Conservation (phyloP, 164 flowering plant genomes). For the Saururus chinensis region DNA sequence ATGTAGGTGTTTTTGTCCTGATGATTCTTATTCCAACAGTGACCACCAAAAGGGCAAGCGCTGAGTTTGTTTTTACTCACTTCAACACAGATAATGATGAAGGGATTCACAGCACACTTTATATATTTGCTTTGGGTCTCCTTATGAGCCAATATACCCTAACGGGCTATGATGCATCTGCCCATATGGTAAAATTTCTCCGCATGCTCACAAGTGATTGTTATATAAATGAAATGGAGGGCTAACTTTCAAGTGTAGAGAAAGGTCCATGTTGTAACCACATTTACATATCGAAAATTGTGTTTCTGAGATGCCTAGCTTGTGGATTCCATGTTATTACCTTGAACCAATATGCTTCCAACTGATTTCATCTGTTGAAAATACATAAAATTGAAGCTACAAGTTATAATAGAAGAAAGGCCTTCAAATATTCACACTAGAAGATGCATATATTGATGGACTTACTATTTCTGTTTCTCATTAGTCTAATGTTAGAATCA, state of each 20-base stretch:
- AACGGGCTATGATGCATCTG: conserved; percentile 95
- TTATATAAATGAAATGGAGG: too few relatives aligned
- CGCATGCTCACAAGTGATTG: not conserved
- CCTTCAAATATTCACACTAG: too few relatives aligned
- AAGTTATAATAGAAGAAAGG: too few relatives aligned
- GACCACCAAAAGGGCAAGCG: conserved; percentile 65
- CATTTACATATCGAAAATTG: not conserved
- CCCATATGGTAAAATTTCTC: conserved; percentile 62
- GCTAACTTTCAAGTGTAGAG: too few relatives aligned
- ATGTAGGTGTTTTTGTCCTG: conserved; percentile 74
- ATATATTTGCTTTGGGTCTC: conserved; percentile 84
- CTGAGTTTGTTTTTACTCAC: conserved; percentile 82
- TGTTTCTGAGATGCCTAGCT: not conserved
- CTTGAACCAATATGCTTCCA: too few relatives aligned
- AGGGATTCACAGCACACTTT: conserved; percentile 54
- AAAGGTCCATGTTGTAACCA: not conserved
- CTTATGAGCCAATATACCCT: conserved; percentile 93
- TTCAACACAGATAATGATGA: conserved; percentile 81
- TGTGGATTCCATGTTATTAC: too few relatives aligned
- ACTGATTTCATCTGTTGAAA: too few relatives aligned
- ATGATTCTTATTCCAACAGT: conserved; percentile 77
- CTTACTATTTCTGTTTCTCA: too few relatives aligned
- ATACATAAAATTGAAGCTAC: too few relatives aligned
- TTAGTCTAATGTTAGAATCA: too few relatives aligned
- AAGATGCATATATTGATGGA: too few relatives aligned